phyloP scores from a whole-genome alignment of 1,284 basidiomycete genomes.

The Apiotrichum siamense region DNA sequence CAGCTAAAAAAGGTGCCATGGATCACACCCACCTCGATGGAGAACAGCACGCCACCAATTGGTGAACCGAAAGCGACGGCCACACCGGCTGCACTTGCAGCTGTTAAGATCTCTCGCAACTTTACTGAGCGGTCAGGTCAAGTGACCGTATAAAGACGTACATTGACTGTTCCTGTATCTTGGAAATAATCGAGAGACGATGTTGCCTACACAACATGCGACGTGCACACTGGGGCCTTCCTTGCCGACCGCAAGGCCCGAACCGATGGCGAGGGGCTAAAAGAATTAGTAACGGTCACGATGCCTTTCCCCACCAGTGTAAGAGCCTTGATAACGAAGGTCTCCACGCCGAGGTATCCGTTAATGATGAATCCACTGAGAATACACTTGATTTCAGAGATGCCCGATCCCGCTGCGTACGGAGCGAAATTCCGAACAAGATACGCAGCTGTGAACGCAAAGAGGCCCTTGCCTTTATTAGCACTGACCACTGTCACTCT shows the following conservation, averaged over 20 bases:
- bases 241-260: constrained; percentile 94
- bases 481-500: neutral
- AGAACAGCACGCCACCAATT: constrained; percentile 93
- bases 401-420: constrained; percentile 95
- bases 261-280: constrained; percentile 93
- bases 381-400: constrained; percentile 99
- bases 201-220: constrained; percentile 85
- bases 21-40: constrained; percentile 51
- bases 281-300: constrained; percentile 11
- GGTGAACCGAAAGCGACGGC: constrained; percentile 97
- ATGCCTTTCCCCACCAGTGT: constrained; percentile 60
- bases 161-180: constrained; percentile 83
- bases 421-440: constrained; percentile 83
- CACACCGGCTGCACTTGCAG: constrained; percentile 93
- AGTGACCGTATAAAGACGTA: constrained; percentile 44
- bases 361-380: constrained; percentile 95
- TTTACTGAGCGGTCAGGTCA: neutral
- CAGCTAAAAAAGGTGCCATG: neutral
- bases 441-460: constrained; percentile 78
- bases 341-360: constrained; percentile 83
- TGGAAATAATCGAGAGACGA: constrained; percentile 75
- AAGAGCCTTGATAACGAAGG: constrained; percentile 84
- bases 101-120: constrained; percentile 78
- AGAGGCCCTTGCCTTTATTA: constrained; percentile 54
- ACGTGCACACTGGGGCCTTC: constrained; percentile 98